Evolutionary conservation across 1,139 yeast genomes (phyloP), one percentile per base, ranked within the genome.

Genomic region (Entelexis paramagnoliae): DNA sequence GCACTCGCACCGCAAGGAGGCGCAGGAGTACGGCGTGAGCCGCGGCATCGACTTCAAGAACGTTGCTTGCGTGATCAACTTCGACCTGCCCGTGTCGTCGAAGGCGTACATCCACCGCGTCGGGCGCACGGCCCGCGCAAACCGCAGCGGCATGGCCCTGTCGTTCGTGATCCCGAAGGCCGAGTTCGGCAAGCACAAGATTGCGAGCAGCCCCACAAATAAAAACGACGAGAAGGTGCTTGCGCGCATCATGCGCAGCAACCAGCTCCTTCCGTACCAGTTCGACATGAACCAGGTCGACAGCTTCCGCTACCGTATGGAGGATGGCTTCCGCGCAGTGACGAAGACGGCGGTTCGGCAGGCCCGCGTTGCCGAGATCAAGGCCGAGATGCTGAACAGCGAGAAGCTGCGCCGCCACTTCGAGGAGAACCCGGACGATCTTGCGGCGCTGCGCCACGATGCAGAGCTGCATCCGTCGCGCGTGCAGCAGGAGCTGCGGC

Each of bases 41-140:
- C 79, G 99, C 68, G 98, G 99, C 63, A 94, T 93, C 38, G 99
- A 93, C 69, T 93, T 93, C 73, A 82, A 79, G 62, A 89, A 91
- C 63, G 97, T 93, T 57, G 93, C 97, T 17, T 91, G 97, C 71
- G 98, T 93, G 4, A 73, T 93, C 58, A 93, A 93, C 68, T 93
- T 93, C 66, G 99, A 93, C 66, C 73, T 93, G 59, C 98, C 99
- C 42, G 77, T 87, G 2, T 81, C 95, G 6, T 82, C 97, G 5
- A 83, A 83, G 64, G 80, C 95, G 7, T 93, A 93, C 65, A 81
- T 88, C 41, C 99, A 93, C 68, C 79, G 99, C 65, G 78, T 93
- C 46, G 99, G 99, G 49, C 81, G 99, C 72, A 91, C 99, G 2
- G 98, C 98, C 4, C 80, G 99, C 68, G 98, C 96, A 7, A 95